Evolutionary conservation across 768 basidiomycete genomes (phyloP), one percentile per base, ranked within the genome.

Genomic region (Melanogaster broomeanus): DNA sequence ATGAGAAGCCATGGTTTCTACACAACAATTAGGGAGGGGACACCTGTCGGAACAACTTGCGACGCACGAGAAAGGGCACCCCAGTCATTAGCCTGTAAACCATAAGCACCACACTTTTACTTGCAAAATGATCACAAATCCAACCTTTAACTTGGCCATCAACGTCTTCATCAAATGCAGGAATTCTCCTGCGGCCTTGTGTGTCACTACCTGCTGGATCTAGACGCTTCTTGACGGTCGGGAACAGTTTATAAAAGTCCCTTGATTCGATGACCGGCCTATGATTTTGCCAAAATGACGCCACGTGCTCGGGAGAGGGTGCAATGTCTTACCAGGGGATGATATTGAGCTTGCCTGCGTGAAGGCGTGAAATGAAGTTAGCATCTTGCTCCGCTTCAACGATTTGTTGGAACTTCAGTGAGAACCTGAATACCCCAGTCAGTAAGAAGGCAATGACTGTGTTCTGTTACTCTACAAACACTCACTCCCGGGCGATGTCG

Each of bases 101-200:
- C 8, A 22, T 60, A 8, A 57, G 41, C 16, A 43, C 49, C n/a
- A 16, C 3, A 5, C 4, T 3, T 11, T 5, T n/a, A n/a, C 0
- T 13, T 3, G 18, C n/a, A 41, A n/a, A 41, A 21, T 3, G 8
- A 10, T 2, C 19, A 35, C 19, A 48, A n/a, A 21, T 25, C 51
- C 42, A 33, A 79, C 83, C 74, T 84, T 84, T 48, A 85, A 64
- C 53, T 85, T 85, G 6, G 83, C 84, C 83, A 85, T 85, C 42
- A 85, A 55, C 0, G 79, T 80, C 64, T 85, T 85, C 57, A 85
- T 65, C 0, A 77, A 75, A 33, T 77, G 75, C 16, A 84, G 62
- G 57, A 85, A 85, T 48, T 79, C 73, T 24, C 77, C 77, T 0
- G 79, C 83, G 0, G 74, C 69, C 4, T 66, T 62, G 56, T 84